Evolutionary conservation across 1,284 basidiomycete genomes (phyloP).

Genomic region (Ustilago curta): DNA sequence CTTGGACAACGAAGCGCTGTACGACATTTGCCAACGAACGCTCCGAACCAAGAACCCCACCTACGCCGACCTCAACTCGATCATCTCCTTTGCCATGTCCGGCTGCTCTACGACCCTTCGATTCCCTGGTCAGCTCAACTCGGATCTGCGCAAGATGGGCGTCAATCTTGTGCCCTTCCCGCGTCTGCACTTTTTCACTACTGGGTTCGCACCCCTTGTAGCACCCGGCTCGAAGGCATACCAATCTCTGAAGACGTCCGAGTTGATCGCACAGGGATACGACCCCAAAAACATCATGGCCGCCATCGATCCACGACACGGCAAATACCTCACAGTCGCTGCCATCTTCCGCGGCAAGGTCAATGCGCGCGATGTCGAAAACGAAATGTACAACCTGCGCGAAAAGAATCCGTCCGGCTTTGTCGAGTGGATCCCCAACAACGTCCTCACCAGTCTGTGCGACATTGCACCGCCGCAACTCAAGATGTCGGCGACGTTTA

Average conservation of each 20-base stretch:
- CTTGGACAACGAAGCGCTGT: slow-evolving; percentile 93
- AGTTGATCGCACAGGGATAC: slow-evolving; percentile 64
- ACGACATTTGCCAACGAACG: slow-evolving; percentile 83
- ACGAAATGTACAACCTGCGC: slow-evolving; percentile 67
- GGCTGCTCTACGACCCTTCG: slow-evolving; percentile 95
- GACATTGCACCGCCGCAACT: slow-evolving; percentile 65
- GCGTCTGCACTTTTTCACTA: slow-evolving; percentile 69
- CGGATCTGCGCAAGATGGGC: slow-evolving; percentile 90
- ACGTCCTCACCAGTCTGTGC: slow-evolving; percentile 67
- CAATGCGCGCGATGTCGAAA: slow-evolving; percentile 71
- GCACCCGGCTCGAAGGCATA: slow-evolving; percentile 73
- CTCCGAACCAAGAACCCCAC: slow-evolving; percentile 76
- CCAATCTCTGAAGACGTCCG: slow-evolving; percentile 68
- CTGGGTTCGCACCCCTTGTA: slow-evolving; percentile 68
- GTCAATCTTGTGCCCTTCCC: slow-evolving; percentile 80
- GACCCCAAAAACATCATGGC: slow-evolving; percentile 72
- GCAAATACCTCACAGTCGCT: slow-evolving; percentile 85
- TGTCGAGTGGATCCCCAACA: slow-evolving; percentile 70
- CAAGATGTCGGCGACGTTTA: slow-evolving; percentile 69
- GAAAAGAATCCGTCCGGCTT: slow-evolving; percentile 63
- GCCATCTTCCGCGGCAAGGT: slow-evolving; percentile 82
- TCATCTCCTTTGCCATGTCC: slow-evolving; percentile 97
- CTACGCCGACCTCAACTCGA: slow-evolving; percentile 71
- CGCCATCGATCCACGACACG: slow-evolving; percentile 86
- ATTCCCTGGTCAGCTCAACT: slow-evolving; percentile 94